Percentiles rank a stretch among this genome's conserved stretches.
Evolutionary conservation across 2,329 filamentous ascomycete species (phyloP).

Genomic region (Ophiostoma sp.): DNA sequence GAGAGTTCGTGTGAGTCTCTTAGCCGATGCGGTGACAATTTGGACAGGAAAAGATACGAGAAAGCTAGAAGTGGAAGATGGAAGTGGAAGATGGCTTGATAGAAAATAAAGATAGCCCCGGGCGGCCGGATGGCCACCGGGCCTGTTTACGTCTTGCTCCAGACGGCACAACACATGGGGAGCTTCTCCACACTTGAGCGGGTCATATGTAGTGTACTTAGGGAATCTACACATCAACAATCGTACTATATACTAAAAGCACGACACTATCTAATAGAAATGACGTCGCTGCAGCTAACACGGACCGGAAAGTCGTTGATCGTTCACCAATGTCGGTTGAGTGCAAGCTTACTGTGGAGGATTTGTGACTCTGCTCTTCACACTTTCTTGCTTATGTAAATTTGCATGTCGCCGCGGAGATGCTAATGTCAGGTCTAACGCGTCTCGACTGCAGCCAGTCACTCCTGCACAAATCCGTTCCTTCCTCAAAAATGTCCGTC

Average conservation of each 20-base stretch:
- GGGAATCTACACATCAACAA: not conserved
- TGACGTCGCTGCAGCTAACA: not conserved
- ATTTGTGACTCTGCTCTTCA: not conserved
- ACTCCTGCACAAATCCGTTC: not conserved
- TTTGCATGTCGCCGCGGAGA: not conserved
- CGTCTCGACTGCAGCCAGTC: not conserved
- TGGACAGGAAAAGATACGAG: too few species aligned
- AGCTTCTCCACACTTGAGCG: not conserved
- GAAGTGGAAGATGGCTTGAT: not conserved
- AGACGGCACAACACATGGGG: not conserved
- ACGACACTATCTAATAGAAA: not conserved
- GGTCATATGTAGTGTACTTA: not conserved
- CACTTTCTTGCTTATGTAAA: not conserved
- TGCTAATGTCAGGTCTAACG: not conserved
- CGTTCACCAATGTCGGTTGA: not conserved
- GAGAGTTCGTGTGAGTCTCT: too few species aligned
- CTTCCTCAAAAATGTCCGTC: not conserved
- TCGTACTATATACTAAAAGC: not conserved
- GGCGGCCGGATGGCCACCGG: too few species aligned
- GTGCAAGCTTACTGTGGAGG: not conserved
- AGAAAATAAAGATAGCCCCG: not conserved
- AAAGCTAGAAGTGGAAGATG: not conserved
- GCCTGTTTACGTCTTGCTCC: not conserved
- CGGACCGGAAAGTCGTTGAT: not conserved
- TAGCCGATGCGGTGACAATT: not conserved